Percentiles rank a stretch among this genome's conserved stretches.
phyloP scores from a whole-genome alignment of 2,329 filamentous ascomycete species.

The Thelonectria rubi region DNA sequence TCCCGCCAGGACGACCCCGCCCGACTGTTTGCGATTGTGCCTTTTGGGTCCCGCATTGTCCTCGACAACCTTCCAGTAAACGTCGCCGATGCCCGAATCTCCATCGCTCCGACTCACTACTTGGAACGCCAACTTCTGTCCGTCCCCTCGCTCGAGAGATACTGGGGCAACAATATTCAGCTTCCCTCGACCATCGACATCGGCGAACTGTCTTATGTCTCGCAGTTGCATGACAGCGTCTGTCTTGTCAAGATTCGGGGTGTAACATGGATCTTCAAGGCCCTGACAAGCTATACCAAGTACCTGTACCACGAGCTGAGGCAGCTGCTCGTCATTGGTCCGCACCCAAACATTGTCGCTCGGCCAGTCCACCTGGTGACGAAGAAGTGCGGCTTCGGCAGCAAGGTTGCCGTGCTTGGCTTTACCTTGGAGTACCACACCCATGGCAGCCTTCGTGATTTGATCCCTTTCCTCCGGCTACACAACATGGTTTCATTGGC shows the following conservation, averaged over 20 bases:
- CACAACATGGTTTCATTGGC: slow-evolving; percentile 53
- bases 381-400: slow-evolving; percentile 65
- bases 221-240: slow-evolving; percentile 67
- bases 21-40: slow-evolving; percentile 55
- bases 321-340: slow-evolving; percentile 60
- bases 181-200: slow-evolving; percentile 61
- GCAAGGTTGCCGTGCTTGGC: slow-evolving; percentile 63
- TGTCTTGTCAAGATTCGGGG: slow-evolving; percentile 59
- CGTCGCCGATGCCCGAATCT: slow-evolving; percentile 56
- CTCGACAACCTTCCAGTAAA: slow-evolving; percentile 61
- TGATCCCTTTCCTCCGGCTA: slow-evolving; percentile 60
- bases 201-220: slow-evolving; percentile 57
- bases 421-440: slow-evolving; percentile 65
- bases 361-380: slow-evolving; percentile 63
- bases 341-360: slow-evolving; percentile 63
- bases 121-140: slow-evolving; percentile 63
- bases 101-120: slow-evolving; percentile 59
- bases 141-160: slow-evolving; percentile 49
- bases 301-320: slow-evolving; percentile 70
- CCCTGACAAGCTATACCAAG: slow-evolving; percentile 64
- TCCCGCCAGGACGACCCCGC: slow-evolving; percentile 41
- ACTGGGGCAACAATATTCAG: slow-evolving; percentile 54
- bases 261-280: slow-evolving; percentile 64
- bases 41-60: slow-evolving; percentile 67
- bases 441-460: slow-evolving; percentile 64